Evolutionary conservation across 169 alveolate genomes (phyloP), one percentile per base, ranked within the genome.

Genomic region (Cryptosporidium sp.): DNA sequence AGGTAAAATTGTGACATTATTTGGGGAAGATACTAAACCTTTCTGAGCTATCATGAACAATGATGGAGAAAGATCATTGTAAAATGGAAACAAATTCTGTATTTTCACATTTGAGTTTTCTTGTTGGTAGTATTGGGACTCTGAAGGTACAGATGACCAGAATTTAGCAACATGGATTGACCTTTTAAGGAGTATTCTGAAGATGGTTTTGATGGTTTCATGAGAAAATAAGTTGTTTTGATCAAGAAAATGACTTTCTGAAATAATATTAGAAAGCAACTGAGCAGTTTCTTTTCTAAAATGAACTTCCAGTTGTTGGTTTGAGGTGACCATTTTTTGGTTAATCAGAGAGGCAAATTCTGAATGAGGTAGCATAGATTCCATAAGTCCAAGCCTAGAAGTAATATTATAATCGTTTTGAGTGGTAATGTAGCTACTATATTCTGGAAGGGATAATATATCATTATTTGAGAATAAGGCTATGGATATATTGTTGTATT

Each of bases 241-340:
- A 33, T 62, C 69, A 56, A 53, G 60, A 9, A n/a, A 21, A 16
- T 26, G 39, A 33, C 48, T 62, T 33, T 80, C 73, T 3, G 70
- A 80, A 23, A 80, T 39, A 3, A 80, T 62, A 48, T 80, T 62
- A 2, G 89, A 80, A 62, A 80, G 42, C 14, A 80, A 48, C 23
- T 44, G 42, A 16, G 89, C 35, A 7, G 75, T 31, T 51, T 80
- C 75, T n/a, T 61, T 45, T 8, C 89, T 60, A 26, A 37, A 80
- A 33, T 45, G 29, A 21, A 80, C 65, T 65, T 80, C 89, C 6
- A 37, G 8, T 21, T 9, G 29, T 33, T 44, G 31, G 1, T 65
- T 60, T 31, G 70, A 73, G 35, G 21, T 58, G 18, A 35, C n/a
- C 3, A 21, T 26, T 14, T 12, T 23, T 35, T 56, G 70, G 56